A percentile compares a stretch with the other conserved stretches of the same genome.
Conservation (phyloP, 192 early-diverging fungal genomes). For the Backusella circina region DNA sequence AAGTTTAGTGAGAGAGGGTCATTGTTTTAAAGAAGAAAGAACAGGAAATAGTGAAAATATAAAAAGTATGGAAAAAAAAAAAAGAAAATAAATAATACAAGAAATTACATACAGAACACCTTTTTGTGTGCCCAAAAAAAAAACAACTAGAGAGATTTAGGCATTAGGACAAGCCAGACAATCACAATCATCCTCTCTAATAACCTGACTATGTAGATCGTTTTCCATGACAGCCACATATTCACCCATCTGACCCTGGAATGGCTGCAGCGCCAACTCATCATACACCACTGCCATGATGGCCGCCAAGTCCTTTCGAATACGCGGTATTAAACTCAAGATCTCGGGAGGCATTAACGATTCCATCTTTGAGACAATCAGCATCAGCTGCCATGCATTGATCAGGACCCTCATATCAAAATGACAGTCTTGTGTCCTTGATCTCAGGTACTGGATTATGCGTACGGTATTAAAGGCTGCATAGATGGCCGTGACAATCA, state of each 20-base stretch:
- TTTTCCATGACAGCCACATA: conserved; percentile 3
- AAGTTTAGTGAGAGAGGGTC: neutral
- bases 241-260: neutral
- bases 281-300: neutral
- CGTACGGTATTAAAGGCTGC: conserved; percentile 5
- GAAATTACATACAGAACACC: neutral
- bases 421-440: neutral
- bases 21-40: too few species aligned
- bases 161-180: conserved; percentile 3
- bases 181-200: conserved; percentile 1
- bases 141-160: neutral
- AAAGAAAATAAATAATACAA: neutral
- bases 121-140: neutral
- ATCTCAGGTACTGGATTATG: neutral
- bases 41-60: neutral
- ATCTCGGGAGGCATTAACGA: neutral
- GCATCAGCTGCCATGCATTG: neutral
- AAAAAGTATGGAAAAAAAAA: neutral
- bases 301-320: neutral
- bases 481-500: neutral
- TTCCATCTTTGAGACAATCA: neutral
- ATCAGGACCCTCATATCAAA: conserved; percentile 5
- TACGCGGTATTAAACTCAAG: neutral
- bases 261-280: neutral
- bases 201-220: conserved; percentile 3